A percentile compares a stretch with the other conserved stretches of the same genome.
phyloP scores from a whole-genome alignment of 1,139 yeast genomes.

The Geotrichum candidum region DNA sequence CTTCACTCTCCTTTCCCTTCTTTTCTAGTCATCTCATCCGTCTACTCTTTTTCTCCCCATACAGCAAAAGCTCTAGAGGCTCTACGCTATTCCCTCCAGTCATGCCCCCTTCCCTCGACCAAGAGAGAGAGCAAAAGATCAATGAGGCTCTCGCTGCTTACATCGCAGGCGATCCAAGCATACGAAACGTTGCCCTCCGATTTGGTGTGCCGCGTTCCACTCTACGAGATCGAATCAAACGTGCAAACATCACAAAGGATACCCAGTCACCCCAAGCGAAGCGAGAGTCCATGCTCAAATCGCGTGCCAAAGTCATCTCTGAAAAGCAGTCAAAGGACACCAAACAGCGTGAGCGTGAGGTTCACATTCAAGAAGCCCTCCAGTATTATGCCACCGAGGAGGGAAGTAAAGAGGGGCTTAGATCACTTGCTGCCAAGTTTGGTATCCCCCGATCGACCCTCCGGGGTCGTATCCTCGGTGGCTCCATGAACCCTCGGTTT shows the following conservation, averaged over 20 bases:
- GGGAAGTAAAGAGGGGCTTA: slow-evolving; percentile 11
- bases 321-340: slow-evolving; percentile 12
- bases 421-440: slow-evolving; percentile 14
- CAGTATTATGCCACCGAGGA: slow-evolving; percentile 10
- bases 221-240: slow-evolving; percentile 15
- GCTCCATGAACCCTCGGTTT: slow-evolving; percentile 10
- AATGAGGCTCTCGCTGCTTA: slow-evolving; percentile 12
- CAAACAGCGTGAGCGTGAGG: slow-evolving; percentile 14
- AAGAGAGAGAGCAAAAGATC: slow-evolving; percentile 14
- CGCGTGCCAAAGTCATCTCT: slow-evolving; percentile 12
- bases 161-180: slow-evolving; percentile 13
- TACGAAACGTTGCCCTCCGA: slow-evolving; percentile 12
- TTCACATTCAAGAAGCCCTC: slow-evolving; percentile 14
- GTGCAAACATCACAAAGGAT: slow-evolving; percentile 15
- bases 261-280: slow-evolving; percentile 9
- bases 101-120: slow-evolving; percentile 9
- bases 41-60: background rate
- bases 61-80: background rate
- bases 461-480: slow-evolving; percentile 11
- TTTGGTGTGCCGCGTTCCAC: slow-evolving; percentile 15
- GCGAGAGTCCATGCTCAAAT: slow-evolving; percentile 14
- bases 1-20: background rate
- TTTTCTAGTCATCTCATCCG: background rate
- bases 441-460: slow-evolving; percentile 17
- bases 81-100: background rate